A percentile compares a stretch with the other conserved stretches of the same genome.
These are phyloP conservation scores for Tolypocladium inflatum DNA, from an alignment of 2,329 filamentous ascomycete species.

Conservation along the genomic window DNA sequence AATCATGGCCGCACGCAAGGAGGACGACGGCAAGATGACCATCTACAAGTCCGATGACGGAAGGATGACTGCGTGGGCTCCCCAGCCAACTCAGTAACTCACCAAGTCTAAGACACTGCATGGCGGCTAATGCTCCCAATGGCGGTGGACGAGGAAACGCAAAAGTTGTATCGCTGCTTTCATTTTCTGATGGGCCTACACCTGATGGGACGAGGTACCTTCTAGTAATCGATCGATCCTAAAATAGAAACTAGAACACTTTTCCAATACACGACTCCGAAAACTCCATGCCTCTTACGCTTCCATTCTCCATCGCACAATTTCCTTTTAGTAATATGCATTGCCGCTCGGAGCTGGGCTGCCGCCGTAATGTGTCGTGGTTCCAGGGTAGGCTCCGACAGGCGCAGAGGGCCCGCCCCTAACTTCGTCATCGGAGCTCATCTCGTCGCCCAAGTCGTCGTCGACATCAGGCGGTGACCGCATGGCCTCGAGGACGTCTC, in stretches of 20 bases:
- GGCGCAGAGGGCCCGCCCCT: constrained; percentile 19
- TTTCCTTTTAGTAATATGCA: constrained; percentile 23
- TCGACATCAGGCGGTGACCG: constrained; percentile 26
- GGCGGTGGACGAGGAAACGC: not conserved
- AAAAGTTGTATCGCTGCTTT: not conserved
- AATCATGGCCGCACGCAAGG: not conserved
- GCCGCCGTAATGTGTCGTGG: constrained; percentile 26
- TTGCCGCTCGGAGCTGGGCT: constrained; percentile 20
- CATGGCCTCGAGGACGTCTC: constrained; percentile 54
- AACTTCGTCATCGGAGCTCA: constrained; percentile 29
- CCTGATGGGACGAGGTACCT: too few species aligned
- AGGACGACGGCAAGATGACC: constrained; percentile 1
- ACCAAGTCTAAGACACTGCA: not conserved
- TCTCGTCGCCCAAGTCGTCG: constrained; percentile 21
- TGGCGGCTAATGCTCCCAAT: not conserved
- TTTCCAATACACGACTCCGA: not conserved
- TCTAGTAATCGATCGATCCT: too few species aligned
- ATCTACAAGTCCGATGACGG: not conserved
- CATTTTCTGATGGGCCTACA: too few species aligned
- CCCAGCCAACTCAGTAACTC: constrained; percentile 2
- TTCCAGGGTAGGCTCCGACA: constrained; percentile 42
- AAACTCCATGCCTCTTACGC: not conserved
- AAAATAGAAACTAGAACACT: not conserved
- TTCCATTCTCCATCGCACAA: not conserved
- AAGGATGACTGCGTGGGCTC: constrained; percentile 2